A percentile compares a stretch with the other conserved stretches of the same genome.
Conservation (phyloP, 495 filamentous ascomycete genomes). For the Hypoxylon cercidicola region DNA sequence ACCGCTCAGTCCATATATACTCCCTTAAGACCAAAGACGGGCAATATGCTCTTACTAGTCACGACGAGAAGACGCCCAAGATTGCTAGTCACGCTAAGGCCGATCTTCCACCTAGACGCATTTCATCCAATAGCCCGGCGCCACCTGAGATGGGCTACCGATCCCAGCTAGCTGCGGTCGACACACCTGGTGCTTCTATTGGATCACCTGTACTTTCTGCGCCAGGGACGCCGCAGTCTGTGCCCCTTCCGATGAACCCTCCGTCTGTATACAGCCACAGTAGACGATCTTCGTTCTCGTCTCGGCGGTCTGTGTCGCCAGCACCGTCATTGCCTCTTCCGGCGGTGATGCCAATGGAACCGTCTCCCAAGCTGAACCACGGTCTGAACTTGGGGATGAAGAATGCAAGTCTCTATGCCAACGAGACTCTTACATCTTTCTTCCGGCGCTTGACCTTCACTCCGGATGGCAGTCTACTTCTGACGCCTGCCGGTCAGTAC, state of each 20-base stretch:
- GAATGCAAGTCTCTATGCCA: constrained; percentile 94
- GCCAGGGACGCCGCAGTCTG: constrained; percentile 91
- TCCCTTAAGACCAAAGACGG: constrained; percentile 96
- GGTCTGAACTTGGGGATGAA: constrained; percentile 71
- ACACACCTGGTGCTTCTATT: constrained; percentile 65
- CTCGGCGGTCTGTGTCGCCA: constrained; percentile 92
- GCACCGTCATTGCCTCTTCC: constrained; percentile 94
- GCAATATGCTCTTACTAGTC: constrained; percentile 78
- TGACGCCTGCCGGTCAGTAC: constrained; percentile 97
- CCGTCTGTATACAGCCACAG: constrained; percentile 88
- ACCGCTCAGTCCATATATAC: constrained; percentile 97
- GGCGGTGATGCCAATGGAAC: constrained; percentile 87
- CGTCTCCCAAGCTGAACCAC: constrained; percentile 77
- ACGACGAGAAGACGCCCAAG: constrained; percentile 57
- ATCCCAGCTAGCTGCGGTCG: constrained; percentile 63
- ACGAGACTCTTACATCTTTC: constrained; percentile 96
- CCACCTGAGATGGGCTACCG: constrained; percentile 78
- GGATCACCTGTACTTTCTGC: constrained; percentile 90
- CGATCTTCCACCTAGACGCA: constrained; percentile 88
- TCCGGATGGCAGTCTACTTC: constrained; percentile 92
- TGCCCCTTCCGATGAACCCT: constrained; percentile 96
- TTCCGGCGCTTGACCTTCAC: constrained; percentile 95
- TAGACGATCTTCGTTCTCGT: constrained; percentile 93
- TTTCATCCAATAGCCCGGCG: constrained; percentile 92
- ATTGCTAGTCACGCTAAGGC: constrained; percentile 74